Percentiles rank a stretch among this genome's conserved stretches.
Evolutionary conservation across 495 filamentous ascomycete genomes (phyloP).

Genomic region (Mycothermus thermophilus): DNA sequence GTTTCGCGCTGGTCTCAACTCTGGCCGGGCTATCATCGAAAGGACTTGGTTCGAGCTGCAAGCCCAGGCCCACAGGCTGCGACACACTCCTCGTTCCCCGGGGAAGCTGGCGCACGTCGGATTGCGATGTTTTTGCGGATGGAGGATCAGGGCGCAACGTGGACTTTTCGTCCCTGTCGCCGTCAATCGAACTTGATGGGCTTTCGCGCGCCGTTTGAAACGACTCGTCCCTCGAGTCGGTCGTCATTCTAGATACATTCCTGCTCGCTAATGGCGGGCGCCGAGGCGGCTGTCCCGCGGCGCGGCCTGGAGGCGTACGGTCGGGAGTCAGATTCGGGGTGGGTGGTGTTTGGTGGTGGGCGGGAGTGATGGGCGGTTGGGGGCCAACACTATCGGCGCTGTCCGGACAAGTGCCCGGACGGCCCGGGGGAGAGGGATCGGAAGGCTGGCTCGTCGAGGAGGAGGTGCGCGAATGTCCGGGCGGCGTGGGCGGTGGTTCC

Average conservation of each 20-base stretch:
- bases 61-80: slow-evolving; percentile 33
- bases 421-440: slow-evolving; percentile 20
- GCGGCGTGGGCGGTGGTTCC: slow-evolving; percentile 39
- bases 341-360: slow-evolving; percentile 51
- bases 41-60: slow-evolving; percentile 30
- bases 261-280: slow-evolving; percentile 29
- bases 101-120: slow-evolving; percentile 25
- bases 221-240: slow-evolving; percentile 50
- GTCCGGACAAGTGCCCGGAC: slow-evolving; percentile 20
- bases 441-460: slow-evolving; percentile 33
- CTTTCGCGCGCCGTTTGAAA: slow-evolving; percentile 59
- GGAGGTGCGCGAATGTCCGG: slow-evolving; percentile 38
- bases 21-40: slow-evolving; percentile 22
- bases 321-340: slow-evolving; percentile 61
- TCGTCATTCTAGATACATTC: slow-evolving; percentile 31
- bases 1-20: no score
- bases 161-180: slow-evolving; percentile 25
- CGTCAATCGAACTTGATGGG: slow-evolving; percentile 47
- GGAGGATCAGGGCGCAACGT: slow-evolving; percentile 35
- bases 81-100: slow-evolving; percentile 15
- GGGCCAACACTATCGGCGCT: slow-evolving; percentile 18
- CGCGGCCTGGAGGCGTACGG: slow-evolving; percentile 48
- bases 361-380: slow-evolving; percentile 38
- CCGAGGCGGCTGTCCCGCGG: slow-evolving; percentile 20
- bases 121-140: slow-evolving; percentile 31